Base-by-base conservation (phyloP, 192 early-diverging fungal genomes). In the Coemansia sp. region DNA sequence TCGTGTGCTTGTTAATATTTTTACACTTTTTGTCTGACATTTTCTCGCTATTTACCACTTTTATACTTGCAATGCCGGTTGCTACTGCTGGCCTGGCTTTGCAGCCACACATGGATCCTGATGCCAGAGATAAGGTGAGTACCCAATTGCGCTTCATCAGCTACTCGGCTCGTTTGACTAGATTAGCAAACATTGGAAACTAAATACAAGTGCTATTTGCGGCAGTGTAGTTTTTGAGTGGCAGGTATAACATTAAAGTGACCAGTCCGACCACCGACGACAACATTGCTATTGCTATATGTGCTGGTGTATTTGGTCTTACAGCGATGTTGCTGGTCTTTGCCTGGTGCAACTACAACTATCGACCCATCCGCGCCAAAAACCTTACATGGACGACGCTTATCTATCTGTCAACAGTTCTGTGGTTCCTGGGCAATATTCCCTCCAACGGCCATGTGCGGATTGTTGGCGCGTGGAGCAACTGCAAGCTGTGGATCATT, bases 361-460 rank as follows among this genome's bases (percentile, higher is more conserved):
- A 70, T 39, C 64, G 71, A 25, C 76, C 76, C n/a, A 79, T 79
- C 43, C 69, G 76, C 15, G 76, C 76, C 9, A 79, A 79, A 25
- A 79, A 79, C 24, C 51, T 79, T 35, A 38, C 58, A 14, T 70
- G 67, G 70, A 70, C 67, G 10, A 73, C 70, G 22, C 57, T 65
- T 1, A 72, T 79, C 2, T 71, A 79, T 29, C 37, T 73, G 1
- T 50, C 76, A 9, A 67, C 70, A 2, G 64, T 73, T 10, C 70
- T 79, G 19, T 79, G 76, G 76, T 79, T 79, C 17, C n/a, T 79
- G 8, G 76, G 76, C 19, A 54, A 79, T 47, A 24, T 73, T 41
- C 57, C 64, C 6, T 17, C 71, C 7, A 79, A 79, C 64, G 76
- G 76, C 0, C 76, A 67, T 45, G 76, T 79, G 37, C 56, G 39